Percentiles rank a stretch among this genome's conserved stretches.
These are phyloP conservation scores for Trichophaea hybrida DNA, from an alignment of 2,329 filamentous ascomycete species.

Conservation along the genomic window DNA sequence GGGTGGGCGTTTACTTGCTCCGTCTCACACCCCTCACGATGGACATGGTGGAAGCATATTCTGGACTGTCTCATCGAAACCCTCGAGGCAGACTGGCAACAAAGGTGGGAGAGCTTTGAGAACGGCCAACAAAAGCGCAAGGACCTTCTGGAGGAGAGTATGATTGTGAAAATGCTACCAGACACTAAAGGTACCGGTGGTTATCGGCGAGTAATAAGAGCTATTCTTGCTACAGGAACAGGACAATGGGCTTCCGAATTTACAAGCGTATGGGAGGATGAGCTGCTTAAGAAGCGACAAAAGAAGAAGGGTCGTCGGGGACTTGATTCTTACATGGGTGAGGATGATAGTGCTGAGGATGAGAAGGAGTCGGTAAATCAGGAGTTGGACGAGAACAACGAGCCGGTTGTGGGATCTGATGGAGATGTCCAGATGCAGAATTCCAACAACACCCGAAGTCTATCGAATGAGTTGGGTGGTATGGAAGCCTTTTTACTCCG, in stretches of 20 bases:
- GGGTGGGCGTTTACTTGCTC: constrained; percentile 94
- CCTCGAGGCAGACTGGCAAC: constrained; percentile 55
- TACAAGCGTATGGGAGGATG: constrained; percentile 16
- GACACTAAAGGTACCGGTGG: constrained; percentile 33
- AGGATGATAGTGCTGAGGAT: constrained; percentile 24
- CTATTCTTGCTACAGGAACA: constrained; percentile 52
- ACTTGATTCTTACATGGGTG: constrained; percentile 14
- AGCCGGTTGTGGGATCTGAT: constrained; percentile 39
- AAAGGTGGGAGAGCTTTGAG: constrained; percentile 40
- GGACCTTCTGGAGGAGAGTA: constrained; percentile 22
- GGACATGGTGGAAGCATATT: constrained; percentile 71
- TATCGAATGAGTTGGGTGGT: constrained; percentile 37
- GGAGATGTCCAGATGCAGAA: constrained; percentile 46
- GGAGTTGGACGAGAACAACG: constrained; percentile 37
- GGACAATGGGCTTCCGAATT: constrained; percentile 28
- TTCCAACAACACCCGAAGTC: constrained; percentile 44
- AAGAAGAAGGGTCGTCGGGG: constrained; percentile 11
- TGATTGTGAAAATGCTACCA: constrained; percentile 45
- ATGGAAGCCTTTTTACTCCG: constrained; percentile 47
- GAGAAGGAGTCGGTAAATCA: constrained; percentile 30
- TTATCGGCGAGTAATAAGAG: constrained; percentile 45
- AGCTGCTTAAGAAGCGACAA: constrained; percentile 11
- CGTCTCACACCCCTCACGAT: constrained; percentile 53
- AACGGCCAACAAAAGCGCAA: constrained; percentile 23
- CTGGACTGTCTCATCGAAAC: constrained; percentile 65